A percentile compares a stretch with the other conserved stretches of the same genome.
Evolutionary conservation across 495 filamentous ascomycete genomes (phyloP).

Genomic region (Trichoderma parareesei): DNA sequence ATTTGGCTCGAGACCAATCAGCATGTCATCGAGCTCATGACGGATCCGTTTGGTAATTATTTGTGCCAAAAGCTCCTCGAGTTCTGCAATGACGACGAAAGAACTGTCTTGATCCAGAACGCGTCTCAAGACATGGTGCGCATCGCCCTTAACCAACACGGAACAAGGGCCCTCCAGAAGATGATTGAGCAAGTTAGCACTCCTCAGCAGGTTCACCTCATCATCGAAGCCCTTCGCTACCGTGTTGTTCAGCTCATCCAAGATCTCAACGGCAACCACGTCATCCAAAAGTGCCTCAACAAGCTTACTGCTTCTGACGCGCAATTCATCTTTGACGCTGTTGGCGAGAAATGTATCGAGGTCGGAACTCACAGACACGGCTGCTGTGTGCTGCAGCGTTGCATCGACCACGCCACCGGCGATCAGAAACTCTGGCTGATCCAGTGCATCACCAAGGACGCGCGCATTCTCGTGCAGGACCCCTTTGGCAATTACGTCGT

Average conservation of each 20-base stretch:
- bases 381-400: conserved; percentile 95
- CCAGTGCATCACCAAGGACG: conserved; percentile 71
- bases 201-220: conserved; percentile 63
- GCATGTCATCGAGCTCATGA: conserved; percentile 95
- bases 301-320: conserved; percentile 74
- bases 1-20: conserved; percentile 89
- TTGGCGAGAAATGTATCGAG: conserved; percentile 73
- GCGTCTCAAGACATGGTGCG: conserved; percentile 75
- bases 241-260: conserved; percentile 90
- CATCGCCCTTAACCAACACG: conserved; percentile 94
- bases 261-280: conserved; percentile 95
- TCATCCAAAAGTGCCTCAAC: conserved; percentile 98
- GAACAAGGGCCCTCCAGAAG: conserved; percentile 92
- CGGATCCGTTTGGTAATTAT: conserved; percentile 97
- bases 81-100: conserved; percentile 86
- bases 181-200: conserved; percentile 97
- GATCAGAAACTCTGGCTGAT: conserved; percentile 82
- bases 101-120: conserved; percentile 84
- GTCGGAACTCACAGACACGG: conserved; percentile 97
- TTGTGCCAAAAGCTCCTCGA: conserved; percentile 95
- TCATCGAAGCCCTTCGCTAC: conserved; percentile 67
- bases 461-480: conserved; percentile 80
- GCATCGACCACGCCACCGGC: conserved; percentile 93
- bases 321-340: conserved; percentile 93
- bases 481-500: conserved; percentile 98